Evolutionary conservation across 257 asterid genomes (phyloP), one percentile per base, ranked within the genome.

Genomic region (Cynanchum wilfordii): DNA sequence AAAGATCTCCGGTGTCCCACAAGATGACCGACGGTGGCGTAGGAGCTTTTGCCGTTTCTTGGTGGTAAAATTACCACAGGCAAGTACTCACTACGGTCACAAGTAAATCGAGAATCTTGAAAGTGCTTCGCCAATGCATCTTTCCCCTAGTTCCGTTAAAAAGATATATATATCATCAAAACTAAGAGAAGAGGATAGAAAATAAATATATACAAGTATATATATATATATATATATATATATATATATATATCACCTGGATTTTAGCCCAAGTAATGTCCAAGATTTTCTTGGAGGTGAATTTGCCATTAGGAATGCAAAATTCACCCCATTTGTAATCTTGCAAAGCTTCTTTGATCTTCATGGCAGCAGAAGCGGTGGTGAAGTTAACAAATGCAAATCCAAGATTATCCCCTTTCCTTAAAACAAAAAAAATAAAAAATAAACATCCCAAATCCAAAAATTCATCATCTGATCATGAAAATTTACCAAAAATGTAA

Each of bases 371-470:
- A 1, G 19, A 67, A 0, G 51, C 56, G 6, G 60, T 79, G 0
- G 92, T 85, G 73, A 88, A 82, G 74, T 88, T 89, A 5, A 86
- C 90, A 12, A 88, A 89, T 0, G 87, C 91, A 49, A 84, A 89
- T 0, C 96, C 96, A 0, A 87, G 38, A 40, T 88, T 89, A 10
- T 71, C 71, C 3, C 57, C 29, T 13, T 10, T 76, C 50, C 85
- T 82, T n/a, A n/a, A 24, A n/a, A 0, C 3, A 67, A 0, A 3
- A 3, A 67, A 24, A 29, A 5, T 5, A 12, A 57, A 70, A 19
- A 68, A n/a, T 10, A 62, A 33, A 33, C 3, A 3, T 3, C 38
- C 38, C 38, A 33, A 33, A 33, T 33, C 7, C 16, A 47, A 63
- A 63, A 63, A 33, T 13, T 19, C 9, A 8, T 64, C 9, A 17